Conservation (phyloP, 2,329 filamentous ascomycete species). For the Orbilia oligospora region DNA sequence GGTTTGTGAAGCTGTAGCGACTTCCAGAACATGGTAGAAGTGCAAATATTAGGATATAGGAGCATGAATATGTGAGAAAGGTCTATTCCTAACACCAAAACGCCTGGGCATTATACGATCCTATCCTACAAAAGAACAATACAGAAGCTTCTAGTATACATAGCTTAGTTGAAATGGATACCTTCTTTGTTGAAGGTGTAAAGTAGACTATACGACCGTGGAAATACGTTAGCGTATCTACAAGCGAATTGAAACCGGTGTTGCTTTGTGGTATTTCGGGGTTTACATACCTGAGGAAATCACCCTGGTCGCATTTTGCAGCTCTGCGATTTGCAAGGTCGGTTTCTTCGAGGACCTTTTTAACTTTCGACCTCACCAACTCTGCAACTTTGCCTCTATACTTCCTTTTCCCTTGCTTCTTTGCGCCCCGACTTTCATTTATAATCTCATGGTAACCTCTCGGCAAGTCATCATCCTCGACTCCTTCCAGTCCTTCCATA, state of each 20-base stretch:
- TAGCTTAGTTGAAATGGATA: conserved; percentile 78
- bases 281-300: conserved; percentile 75
- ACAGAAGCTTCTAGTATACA: conserved; percentile 13
- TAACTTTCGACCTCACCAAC: conserved; percentile 87
- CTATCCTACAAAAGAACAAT: conserved; percentile 26
- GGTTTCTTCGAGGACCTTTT: conserved; percentile 84
- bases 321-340: conserved; percentile 84
- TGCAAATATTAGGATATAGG: not conserved
- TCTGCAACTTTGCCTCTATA: conserved; percentile 81
- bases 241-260: not conserved
- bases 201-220: conserved; percentile 64
- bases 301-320: conserved; percentile 90
- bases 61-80: not conserved
- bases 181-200: conserved; percentile 89
- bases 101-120: conserved; percentile 14
- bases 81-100: conserved; percentile 28
- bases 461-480: conserved; percentile 67
- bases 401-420: conserved; percentile 73
- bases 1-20: too few relatives aligned
- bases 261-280: conserved; percentile 29
- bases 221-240: conserved; percentile 64
- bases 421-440: conserved; percentile 68
- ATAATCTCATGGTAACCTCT: conserved; percentile 68
- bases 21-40: too few relatives aligned
- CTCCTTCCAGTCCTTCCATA: conserved; percentile 72